phyloP scores from a whole-genome alignment of 129 eudicot genomes.

The Arctium minus region DNA sequence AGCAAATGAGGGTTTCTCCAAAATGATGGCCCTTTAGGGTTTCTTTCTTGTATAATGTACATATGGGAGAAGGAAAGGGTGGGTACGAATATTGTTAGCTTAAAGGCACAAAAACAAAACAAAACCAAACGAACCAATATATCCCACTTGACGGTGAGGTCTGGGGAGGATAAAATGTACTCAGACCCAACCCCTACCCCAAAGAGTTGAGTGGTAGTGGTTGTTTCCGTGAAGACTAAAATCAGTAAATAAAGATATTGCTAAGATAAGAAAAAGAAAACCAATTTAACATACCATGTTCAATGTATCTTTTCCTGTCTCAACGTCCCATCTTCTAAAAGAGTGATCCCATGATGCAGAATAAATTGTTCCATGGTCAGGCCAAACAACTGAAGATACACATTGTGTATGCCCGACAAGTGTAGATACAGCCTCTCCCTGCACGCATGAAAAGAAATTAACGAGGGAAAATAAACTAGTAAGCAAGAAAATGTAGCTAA shows the following conservation, averaged over 20 bases:
- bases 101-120: no score
- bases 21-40: no score
- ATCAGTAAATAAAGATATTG: not conserved
- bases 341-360: conserved; percentile 99
- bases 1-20: no score
- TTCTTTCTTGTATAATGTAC: no score
- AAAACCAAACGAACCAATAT: no score
- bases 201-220: no score
- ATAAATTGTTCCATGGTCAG: conserved; percentile 64
- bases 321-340: conserved; percentile 92
- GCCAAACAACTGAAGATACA: conserved; percentile 94
- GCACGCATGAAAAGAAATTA: not conserved
- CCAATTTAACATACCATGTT: conserved; percentile 46
- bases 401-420: conserved; percentile 88
- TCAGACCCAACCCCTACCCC: no score
- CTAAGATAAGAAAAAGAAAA: not conserved
- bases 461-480: not conserved
- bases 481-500: not conserved
- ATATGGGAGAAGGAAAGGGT: no score
- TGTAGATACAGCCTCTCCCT: conserved; percentile 93
- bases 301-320: conserved; percentile 71
- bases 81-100: no score
- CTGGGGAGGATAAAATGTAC: no score
- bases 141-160: no score
- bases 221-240: not conserved